These are phyloP conservation scores for Candida coleopterorum DNA, from an alignment of 805 yeast genomes.

Conservation along the genomic window DNA sequence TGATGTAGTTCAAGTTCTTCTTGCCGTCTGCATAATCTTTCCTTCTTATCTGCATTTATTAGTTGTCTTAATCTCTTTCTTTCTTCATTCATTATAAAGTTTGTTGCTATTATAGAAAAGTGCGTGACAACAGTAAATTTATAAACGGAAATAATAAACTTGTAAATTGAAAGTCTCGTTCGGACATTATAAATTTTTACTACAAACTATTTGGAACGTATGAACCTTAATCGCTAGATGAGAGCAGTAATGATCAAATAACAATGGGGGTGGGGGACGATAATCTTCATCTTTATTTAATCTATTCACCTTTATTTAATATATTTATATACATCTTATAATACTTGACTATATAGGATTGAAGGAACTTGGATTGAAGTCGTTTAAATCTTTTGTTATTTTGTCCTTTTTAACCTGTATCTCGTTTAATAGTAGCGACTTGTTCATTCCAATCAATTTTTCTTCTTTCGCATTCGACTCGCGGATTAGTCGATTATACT, in stretches of 20 bases:
- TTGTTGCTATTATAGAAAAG: too few relatives aligned
- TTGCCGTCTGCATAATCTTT: slow-evolving; percentile 22
- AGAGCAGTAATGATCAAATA: too few relatives aligned
- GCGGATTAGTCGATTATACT: slow-evolving; percentile 10
- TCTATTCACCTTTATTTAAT: too few relatives aligned
- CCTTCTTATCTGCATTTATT: slow-evolving; percentile 49
- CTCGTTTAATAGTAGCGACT: slow-evolving; percentile 5
- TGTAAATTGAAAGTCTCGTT: too few relatives aligned
- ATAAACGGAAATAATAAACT: slow-evolving; percentile 17
- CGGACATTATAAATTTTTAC: too few relatives aligned
- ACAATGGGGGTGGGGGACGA: too few relatives aligned
- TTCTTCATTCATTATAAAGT: slow-evolving; percentile 32
- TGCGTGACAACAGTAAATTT: slow-evolving; percentile 4
- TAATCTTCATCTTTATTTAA: too few relatives aligned
- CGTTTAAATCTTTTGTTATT: slow-evolving; percentile 12
- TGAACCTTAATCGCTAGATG: too few relatives aligned
- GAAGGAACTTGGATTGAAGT: too few relatives aligned
- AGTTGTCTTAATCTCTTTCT: slow-evolving; percentile 50
- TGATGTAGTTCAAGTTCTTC: slow-evolving; percentile 13
- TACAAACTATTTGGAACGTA: too few relatives aligned
- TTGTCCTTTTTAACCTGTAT: slow-evolving; percentile 6
- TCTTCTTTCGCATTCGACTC: slow-evolving; percentile 7
- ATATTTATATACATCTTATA: too few relatives aligned
- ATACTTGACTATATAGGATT: too few relatives aligned
- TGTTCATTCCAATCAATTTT: background rate